These are phyloP conservation scores for Taphrina sp. DNA, from an alignment of 1,139 yeast genomes.

Conservation along the genomic window DNA sequence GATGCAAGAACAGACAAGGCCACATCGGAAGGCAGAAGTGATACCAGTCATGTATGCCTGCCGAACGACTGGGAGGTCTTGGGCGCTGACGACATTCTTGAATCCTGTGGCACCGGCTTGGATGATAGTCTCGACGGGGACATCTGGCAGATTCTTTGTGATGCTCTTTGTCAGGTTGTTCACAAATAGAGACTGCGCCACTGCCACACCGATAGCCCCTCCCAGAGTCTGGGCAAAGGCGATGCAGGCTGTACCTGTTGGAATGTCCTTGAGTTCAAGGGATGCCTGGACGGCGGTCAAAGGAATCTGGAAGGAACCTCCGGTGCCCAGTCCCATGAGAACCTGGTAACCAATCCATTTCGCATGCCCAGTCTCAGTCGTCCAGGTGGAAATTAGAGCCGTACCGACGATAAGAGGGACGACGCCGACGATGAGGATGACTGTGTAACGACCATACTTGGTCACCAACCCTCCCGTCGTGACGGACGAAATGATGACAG, in stretches of 20 bases:
- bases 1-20: constrained; percentile 5
- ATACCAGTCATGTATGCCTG: constrained; percentile 22
- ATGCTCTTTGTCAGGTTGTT: constrained; percentile 20
- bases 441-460: constrained; percentile 53
- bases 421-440: constrained; percentile 51
- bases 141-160: background rate
- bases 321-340: constrained; percentile 56
- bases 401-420: constrained; percentile 53
- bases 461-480: constrained; percentile 52
- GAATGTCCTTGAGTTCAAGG: constrained; percentile 28
- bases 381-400: constrained; percentile 53
- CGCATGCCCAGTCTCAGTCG: constrained; percentile 45
- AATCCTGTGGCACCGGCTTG: constrained; percentile 21
- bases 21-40: constrained; percentile 1
- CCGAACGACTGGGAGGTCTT: constrained; percentile 2
- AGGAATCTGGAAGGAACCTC: constrained; percentile 55
- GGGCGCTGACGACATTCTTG: constrained; percentile 15
- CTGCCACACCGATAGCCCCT: constrained; percentile 33
- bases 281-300: constrained; percentile 39
- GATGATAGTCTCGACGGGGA: constrained; percentile 38
- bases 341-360: constrained; percentile 56
- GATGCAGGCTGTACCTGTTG: constrained; percentile 32
- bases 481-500: constrained; percentile 54
- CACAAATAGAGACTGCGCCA: constrained; percentile 31
- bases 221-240: constrained; percentile 33